Percentiles rank a stretch among this genome's conserved stretches.
phyloP scores from a whole-genome alignment of 2,329 filamentous ascomycete genomes.

The Neonectria ditissima region DNA sequence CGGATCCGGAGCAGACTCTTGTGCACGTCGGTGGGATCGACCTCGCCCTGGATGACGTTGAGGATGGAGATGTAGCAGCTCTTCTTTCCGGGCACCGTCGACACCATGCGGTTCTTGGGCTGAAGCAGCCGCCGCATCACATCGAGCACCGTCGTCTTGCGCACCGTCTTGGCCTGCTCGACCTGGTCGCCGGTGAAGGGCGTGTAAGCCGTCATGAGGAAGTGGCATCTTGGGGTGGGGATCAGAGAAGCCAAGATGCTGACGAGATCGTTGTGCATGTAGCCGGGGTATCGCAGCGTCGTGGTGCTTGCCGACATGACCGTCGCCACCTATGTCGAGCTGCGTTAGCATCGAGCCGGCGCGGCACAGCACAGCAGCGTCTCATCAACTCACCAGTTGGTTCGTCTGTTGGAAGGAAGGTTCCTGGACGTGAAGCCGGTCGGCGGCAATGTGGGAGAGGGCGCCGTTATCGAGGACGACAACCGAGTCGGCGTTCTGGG shows the following conservation, averaged over 20 bases:
- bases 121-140: slow-evolving; percentile 96
- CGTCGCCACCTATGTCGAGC: slow-evolving; percentile 76
- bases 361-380: not conserved
- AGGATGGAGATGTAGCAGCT: slow-evolving; percentile 99
- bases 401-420: slow-evolving; percentile 98
- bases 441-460: slow-evolving; percentile 91
- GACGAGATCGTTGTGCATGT: slow-evolving; percentile 99
- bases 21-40: slow-evolving; percentile 97
- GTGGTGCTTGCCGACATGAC: slow-evolving; percentile 99
- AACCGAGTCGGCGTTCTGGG: slow-evolving; percentile 96
- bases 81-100: slow-evolving; percentile 92
- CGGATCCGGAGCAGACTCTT: slow-evolving; percentile 97
- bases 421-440: slow-evolving; percentile 93
- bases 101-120: slow-evolving; percentile 99
- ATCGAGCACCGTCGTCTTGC: slow-evolving; percentile 97
- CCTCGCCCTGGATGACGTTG: slow-evolving; percentile 98
- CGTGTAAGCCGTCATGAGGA: slow-evolving; percentile 98
- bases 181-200: slow-evolving; percentile 97
- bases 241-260: slow-evolving; percentile 97
- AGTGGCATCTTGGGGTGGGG: slow-evolving; percentile 95
- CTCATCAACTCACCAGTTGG: slow-evolving; percentile 74
- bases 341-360: not conserved
- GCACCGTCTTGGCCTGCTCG: slow-evolving; percentile 95
- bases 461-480: slow-evolving; percentile 98
- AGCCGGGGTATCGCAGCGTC: slow-evolving; percentile 94